These are phyloP conservation scores for Phlegmacium glaucopus DNA, from an alignment of 768 basidiomycete genomes.

Conservation along the genomic window DNA sequence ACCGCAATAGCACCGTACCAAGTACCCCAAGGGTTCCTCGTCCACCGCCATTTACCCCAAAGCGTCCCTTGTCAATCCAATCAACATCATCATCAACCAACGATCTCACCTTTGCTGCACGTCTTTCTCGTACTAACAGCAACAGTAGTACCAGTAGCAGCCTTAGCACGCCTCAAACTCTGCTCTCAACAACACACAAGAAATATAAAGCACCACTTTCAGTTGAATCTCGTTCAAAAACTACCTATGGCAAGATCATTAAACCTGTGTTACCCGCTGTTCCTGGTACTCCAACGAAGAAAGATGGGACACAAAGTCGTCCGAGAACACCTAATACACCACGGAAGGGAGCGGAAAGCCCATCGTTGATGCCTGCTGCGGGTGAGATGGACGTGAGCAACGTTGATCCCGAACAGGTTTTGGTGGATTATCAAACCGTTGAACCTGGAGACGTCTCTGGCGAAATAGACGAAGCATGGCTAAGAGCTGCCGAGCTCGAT, in stretches of 20 bases:
- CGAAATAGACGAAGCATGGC: constrained; percentile 60
- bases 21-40: not conserved
- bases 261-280: constrained; percentile 38
- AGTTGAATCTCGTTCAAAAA: constrained; percentile 30
- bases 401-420: constrained; percentile 69
- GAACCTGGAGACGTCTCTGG: constrained; percentile 66
- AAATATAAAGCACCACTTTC: constrained; percentile 69
- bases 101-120: constrained; percentile 8
- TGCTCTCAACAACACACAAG: constrained; percentile 38
- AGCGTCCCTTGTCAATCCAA: not conserved
- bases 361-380: constrained; percentile 39
- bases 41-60: not conserved
- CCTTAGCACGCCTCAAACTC: constrained; percentile 6
- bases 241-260: constrained; percentile 22
- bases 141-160: not conserved
- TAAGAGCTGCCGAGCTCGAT: constrained; percentile 38
- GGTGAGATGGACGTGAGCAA: constrained; percentile 78
- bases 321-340: constrained; percentile 57
- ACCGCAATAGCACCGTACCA: not conserved
- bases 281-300: constrained; percentile 53
- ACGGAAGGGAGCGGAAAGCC: constrained; percentile 45
- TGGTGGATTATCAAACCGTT: constrained; percentile 73
- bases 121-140: constrained; percentile 18
- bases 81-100: not conserved
- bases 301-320: constrained; percentile 29